Percentiles rank a stretch among this genome's conserved stretches.
Conservation (phyloP, 2,329 filamentous ascomycete genomes). For the Beauveria asiatica region DNA sequence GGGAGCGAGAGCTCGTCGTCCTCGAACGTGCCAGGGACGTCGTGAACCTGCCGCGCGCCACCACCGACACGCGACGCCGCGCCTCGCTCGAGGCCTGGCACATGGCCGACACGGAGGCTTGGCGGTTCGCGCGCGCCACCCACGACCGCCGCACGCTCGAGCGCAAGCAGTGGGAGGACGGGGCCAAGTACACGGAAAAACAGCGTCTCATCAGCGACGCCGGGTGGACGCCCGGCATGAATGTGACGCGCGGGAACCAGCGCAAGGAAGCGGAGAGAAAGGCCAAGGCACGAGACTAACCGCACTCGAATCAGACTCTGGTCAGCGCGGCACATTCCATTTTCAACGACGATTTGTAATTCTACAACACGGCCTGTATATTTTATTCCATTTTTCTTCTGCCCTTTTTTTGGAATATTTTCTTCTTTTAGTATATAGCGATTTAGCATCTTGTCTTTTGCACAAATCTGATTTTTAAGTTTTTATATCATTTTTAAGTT, state of each 20-base stretch:
- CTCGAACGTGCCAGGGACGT: constrained; percentile 41
- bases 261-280: constrained; percentile 29
- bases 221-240: constrained; percentile 13
- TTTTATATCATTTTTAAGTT: background rate
- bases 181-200: constrained; percentile 45
- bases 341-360: background rate
- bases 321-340: background rate
- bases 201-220: constrained; percentile 10
- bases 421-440: background rate
- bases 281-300: constrained; percentile 5
- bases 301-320: background rate
- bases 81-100: constrained; percentile 57
- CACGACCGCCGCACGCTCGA: constrained; percentile 55
- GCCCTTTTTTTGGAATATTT: background rate
- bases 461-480: background rate
- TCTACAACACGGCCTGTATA: background rate
- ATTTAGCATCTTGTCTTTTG: background rate
- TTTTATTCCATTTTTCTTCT: too few relatives aligned
- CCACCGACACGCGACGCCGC: constrained; percentile 37
- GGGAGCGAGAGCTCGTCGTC: constrained; percentile 45
- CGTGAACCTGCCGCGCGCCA: constrained; percentile 37
- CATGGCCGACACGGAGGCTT: constrained; percentile 66
- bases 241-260: constrained; percentile 26
- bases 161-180: constrained; percentile 60
- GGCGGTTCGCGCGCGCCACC: constrained; percentile 65